These are phyloP conservation scores for Boletus subcaerulescens DNA, from an alignment of 768 basidiomycete species.

Conservation along the genomic window DNA sequence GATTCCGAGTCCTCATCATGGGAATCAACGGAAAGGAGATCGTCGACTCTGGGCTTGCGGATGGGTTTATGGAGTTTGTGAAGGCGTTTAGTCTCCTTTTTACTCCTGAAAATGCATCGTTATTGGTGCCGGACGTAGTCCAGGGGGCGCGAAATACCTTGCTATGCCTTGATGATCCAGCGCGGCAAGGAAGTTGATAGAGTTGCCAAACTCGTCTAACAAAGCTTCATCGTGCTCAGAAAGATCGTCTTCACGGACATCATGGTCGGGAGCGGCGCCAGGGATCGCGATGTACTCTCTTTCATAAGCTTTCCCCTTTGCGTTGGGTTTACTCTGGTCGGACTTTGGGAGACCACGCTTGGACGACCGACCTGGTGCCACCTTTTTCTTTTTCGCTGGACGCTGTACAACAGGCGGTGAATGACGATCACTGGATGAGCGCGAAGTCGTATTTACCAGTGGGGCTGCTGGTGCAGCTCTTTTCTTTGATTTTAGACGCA, in stretches of 20 bases:
- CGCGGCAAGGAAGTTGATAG: slow-evolving; percentile 61
- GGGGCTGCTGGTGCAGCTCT: slow-evolving; percentile 30
- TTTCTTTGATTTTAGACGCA: slow-evolving; percentile 33
- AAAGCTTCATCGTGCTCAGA: slow-evolving; percentile 72
- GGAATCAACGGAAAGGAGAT: slow-evolving; percentile 69
- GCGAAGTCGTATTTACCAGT: slow-evolving; percentile 23
- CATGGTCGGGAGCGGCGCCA: background rate
- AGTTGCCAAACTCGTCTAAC: slow-evolving; percentile 59
- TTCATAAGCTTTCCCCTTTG: slow-evolving; percentile 60
- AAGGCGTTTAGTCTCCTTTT: slow-evolving; percentile 74
- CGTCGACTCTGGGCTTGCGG: slow-evolving; percentile 44
- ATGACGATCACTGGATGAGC: background rate
- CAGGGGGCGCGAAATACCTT: slow-evolving; percentile 47
- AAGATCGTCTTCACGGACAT: slow-evolving; percentile 39
- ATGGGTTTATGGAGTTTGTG: slow-evolving; percentile 63
- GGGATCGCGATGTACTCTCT: slow-evolving; percentile 65
- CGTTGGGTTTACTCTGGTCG: slow-evolving; percentile 37
- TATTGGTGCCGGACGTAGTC: background rate
- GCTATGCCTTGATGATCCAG: slow-evolving; percentile 81
- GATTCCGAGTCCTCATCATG: slow-evolving; percentile 55
- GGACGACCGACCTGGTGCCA: slow-evolving; percentile 30
- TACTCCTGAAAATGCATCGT: slow-evolving; percentile 58
- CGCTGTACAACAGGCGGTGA: slow-evolving; percentile 24
- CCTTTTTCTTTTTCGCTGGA: slow-evolving; percentile 62
- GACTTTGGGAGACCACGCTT: slow-evolving; percentile 15